Percentiles rank a stretch among this genome's conserved stretches.
Conservation (phyloP, 176 grass and related monocot species). For the Oryza meridionalis region DNA sequence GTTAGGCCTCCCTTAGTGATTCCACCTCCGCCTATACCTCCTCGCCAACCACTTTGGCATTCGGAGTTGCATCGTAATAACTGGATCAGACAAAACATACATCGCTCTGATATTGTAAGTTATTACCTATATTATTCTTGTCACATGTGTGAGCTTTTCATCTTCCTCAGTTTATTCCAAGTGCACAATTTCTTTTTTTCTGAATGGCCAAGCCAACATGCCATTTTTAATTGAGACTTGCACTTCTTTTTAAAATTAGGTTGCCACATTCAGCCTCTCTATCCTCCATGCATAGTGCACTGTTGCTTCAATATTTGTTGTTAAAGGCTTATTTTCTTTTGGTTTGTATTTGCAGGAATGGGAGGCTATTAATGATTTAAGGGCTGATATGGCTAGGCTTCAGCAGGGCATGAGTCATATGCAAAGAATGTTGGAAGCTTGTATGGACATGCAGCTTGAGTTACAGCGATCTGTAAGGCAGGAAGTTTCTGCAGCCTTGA, state of each 20-base stretch:
- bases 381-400: slow-evolving; percentile 87
- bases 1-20: slow-evolving; percentile 57
- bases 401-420: slow-evolving; percentile 96
- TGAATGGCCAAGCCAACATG: background rate
- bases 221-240: background rate
- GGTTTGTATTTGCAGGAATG: slow-evolving; percentile 77
- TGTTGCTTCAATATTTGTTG: background rate
- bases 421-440: slow-evolving; percentile 95
- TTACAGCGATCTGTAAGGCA: slow-evolving; percentile 95
- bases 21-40: slow-evolving; percentile 81
- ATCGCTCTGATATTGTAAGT: slow-evolving; percentile 84
- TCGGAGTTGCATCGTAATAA: slow-evolving; percentile 76
- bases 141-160: background rate
- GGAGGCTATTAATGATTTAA: slow-evolving; percentile 96
- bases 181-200: background rate
- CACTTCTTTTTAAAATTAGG: background rate
- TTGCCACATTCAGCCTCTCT: background rate
- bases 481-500: slow-evolving; percentile 96
- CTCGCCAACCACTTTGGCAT: slow-evolving; percentile 75
- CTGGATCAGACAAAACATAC: slow-evolving; percentile 86
- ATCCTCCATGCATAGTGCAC: background rate
- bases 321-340: slow-evolving; percentile 20
- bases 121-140: slow-evolving; percentile 39
- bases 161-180: background rate
- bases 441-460: slow-evolving; percentile 99